Evolutionary conservation across 257 asterid genomes (phyloP).

Genomic region (Primulina tabacum): DNA sequence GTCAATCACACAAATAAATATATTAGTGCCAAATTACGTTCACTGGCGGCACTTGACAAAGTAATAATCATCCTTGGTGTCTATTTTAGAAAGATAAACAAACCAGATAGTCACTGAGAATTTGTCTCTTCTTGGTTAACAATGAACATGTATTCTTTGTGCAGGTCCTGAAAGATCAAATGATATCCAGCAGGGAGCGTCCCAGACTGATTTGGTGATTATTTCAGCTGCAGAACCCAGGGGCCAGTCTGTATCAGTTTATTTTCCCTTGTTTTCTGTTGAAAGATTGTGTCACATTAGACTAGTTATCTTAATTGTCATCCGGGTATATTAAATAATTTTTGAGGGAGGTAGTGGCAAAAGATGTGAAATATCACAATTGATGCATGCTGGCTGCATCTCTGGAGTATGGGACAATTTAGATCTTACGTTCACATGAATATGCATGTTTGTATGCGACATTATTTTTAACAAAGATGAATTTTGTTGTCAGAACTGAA

Average conservation of each 20-base stretch:
- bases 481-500: slow-evolving; percentile 49
- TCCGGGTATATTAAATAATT: neutral
- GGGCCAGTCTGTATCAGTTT: slow-evolving; percentile 45
- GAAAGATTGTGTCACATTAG: neutral
- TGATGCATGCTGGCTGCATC: slow-evolving; percentile 1
- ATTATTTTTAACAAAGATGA: slow-evolving; percentile 15
- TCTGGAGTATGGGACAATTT: neutral
- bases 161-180: slow-evolving; percentile 75
- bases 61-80: neutral
- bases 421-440: slow-evolving; percentile 8
- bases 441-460: neutral
- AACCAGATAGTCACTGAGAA: neutral
- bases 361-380: neutral
- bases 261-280: neutral
- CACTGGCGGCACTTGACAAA: slow-evolving; percentile 10
- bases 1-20: neutral
- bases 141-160: slow-evolving; percentile 22
- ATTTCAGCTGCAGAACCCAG: slow-evolving; percentile 59
- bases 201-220: slow-evolving; percentile 49
- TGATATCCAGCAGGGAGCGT: slow-evolving; percentile 43
- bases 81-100: slow-evolving; percentile 17
- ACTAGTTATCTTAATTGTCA: slow-evolving; percentile 9
- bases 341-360: slow-evolving; percentile 5
- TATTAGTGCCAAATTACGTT: neutral
- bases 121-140: slow-evolving; percentile 21